Conservation (phyloP, 2,329 filamentous ascomycete genomes). For the Penicillium sclerotiorum region DNA sequence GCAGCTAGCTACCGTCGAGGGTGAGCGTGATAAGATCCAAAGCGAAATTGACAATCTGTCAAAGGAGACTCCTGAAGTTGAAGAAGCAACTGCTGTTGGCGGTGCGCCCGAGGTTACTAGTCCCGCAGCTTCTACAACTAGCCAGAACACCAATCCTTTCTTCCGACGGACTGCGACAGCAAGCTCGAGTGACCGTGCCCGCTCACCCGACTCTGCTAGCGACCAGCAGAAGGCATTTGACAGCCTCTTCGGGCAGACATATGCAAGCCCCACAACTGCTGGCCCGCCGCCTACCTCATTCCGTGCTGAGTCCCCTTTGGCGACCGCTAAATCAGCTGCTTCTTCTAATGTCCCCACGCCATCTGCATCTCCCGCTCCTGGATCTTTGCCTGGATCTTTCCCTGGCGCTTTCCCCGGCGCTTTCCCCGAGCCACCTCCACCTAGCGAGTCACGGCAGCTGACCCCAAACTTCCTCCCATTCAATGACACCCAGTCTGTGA, state of each 20-base stretch:
- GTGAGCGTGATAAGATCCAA: conserved; percentile 85
- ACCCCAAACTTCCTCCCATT: conserved; percentile 77
- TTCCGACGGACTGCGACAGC: conserved; percentile 67
- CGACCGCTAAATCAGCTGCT: conserved; percentile 46
- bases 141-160: conserved; percentile 87
- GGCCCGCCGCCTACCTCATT: conserved; percentile 63
- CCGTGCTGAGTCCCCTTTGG: conserved; percentile 55
- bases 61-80: conserved; percentile 59
- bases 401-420: conserved; percentile 23
- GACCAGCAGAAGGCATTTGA: conserved; percentile 74
- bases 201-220: conserved; percentile 46
- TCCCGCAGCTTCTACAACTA: conserved; percentile 64
- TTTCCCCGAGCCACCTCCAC: conserved; percentile 54
- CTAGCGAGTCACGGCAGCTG: conserved; percentile 74
- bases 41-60: conserved; percentile 70
- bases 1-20: conserved; percentile 85
- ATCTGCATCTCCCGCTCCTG: conserved; percentile 63
- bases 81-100: conserved; percentile 43
- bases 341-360: conserved; percentile 59
- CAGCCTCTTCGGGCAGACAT: conserved; percentile 78
- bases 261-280: conserved; percentile 50
- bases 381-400: conserved; percentile 23
- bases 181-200: conserved; percentile 51
- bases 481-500: conserved; percentile 66
- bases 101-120: conserved; percentile 62